Evolutionary conservation across 768 basidiomycete species (phyloP).

Genomic region (Suillus subalutaceus): DNA sequence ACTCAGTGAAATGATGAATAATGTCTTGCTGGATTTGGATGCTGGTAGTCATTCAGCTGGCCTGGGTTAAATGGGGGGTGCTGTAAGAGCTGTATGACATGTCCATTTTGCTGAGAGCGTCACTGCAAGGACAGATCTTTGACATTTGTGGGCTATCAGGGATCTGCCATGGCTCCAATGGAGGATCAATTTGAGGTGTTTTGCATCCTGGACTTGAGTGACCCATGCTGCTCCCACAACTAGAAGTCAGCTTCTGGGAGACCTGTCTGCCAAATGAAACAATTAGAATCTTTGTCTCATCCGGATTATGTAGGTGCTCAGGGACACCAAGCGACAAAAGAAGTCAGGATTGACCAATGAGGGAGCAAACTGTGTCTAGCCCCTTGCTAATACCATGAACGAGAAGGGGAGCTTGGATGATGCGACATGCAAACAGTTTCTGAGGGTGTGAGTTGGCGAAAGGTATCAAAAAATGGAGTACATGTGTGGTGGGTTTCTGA

Average conservation of each 20-base stretch:
- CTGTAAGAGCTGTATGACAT: slow-evolving; percentile 58
- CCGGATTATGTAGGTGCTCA: slow-evolving; percentile 45
- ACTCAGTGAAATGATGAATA: too few relatives aligned
- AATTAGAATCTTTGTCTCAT: slow-evolving; percentile 61
- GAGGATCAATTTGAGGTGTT: slow-evolving; percentile 9
- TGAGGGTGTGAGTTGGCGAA: slow-evolving; percentile 27
- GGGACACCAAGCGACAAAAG: slow-evolving; percentile 65
- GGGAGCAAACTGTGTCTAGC: slow-evolving; percentile 49
- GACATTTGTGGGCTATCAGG: neutral
- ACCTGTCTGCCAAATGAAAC: slow-evolving; percentile 84
- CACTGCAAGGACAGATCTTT: slow-evolving; percentile 20
- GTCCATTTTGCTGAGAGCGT: slow-evolving; percentile 32
- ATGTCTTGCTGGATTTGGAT: too few relatives aligned
- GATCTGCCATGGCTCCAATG: neutral
- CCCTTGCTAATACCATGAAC: slow-evolving; percentile 56
- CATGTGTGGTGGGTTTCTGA: slow-evolving; percentile 29
- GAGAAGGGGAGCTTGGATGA: slow-evolving; percentile 64
- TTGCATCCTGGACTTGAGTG: slow-evolving; percentile 39
- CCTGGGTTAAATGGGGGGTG: slow-evolving; percentile 25
- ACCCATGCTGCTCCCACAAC: slow-evolving; percentile 32
- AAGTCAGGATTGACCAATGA: slow-evolving; percentile 54
- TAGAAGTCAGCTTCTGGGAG: slow-evolving; percentile 52
- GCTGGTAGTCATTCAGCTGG: too few relatives aligned
- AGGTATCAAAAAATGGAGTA: slow-evolving; percentile 47
- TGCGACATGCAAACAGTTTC: slow-evolving; percentile 36